Evolutionary conservation across 768 basidiomycete species (phyloP).

Genomic region (Collybia sp.): DNA sequence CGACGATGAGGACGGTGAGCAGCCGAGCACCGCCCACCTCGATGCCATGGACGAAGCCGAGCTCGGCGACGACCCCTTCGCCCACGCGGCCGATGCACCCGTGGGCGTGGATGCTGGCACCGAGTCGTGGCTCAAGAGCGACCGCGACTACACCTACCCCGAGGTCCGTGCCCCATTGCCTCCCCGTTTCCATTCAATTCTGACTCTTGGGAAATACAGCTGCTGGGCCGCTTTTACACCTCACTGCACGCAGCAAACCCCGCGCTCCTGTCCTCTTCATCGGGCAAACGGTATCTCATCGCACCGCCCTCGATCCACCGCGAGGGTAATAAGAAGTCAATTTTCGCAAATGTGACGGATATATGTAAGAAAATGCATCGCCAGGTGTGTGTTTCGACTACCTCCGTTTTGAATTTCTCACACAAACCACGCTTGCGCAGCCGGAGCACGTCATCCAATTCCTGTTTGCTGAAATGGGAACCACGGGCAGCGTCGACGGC

Average conservation of each 20-base stretch:
- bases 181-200: not conserved
- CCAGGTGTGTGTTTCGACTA: constrained; percentile 33
- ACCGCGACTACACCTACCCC: constrained; percentile 93
- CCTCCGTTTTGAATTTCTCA: not conserved
- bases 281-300: constrained; percentile 94
- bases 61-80: constrained; percentile 87
- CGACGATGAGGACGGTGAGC: constrained; percentile 52
- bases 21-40: constrained; percentile 57
- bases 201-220: constrained; percentile 37
- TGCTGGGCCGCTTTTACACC: constrained; percentile 88
- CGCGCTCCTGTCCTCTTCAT: constrained; percentile 71
- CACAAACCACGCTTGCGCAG: constrained; percentile 24
- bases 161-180: constrained; percentile 52
- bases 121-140: constrained; percentile 88
- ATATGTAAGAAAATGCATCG: constrained; percentile 99
- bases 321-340: constrained; percentile 96
- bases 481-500: constrained; percentile 93
- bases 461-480: constrained; percentile 97
- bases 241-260: constrained; percentile 94
- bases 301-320: constrained; percentile 91
- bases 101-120: constrained; percentile 67
- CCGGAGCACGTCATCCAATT: constrained; percentile 98
- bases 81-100: constrained; percentile 47
- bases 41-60: constrained; percentile 76
- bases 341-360: constrained; percentile 95